These are phyloP conservation scores for Aspergillus kassunensis DNA, from an alignment of 495 filamentous ascomycete genomes.

Conservation along the genomic window DNA sequence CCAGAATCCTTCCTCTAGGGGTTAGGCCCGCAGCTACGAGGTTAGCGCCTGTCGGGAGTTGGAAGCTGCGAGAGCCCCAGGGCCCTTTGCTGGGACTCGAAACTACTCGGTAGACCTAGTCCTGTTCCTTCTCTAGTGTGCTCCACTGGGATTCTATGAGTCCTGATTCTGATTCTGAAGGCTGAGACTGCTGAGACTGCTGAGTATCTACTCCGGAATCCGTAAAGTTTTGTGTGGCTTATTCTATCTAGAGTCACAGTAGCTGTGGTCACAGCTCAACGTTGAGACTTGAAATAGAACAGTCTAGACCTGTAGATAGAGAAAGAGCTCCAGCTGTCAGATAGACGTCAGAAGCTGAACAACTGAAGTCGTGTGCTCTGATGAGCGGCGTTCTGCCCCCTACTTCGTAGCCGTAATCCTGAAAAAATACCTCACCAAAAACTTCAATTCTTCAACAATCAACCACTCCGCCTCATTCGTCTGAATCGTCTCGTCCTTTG, in stretches of 20 bases:
- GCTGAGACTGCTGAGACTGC: too few species aligned
- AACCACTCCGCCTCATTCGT: conserved; percentile 6
- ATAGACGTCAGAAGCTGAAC: not conserved
- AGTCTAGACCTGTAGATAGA: too few species aligned
- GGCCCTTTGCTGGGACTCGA: conserved; percentile 8
- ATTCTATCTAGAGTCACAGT: too few species aligned
- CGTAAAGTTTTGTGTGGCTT: too few species aligned
- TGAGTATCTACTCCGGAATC: too few species aligned
- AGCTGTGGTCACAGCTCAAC: too few species aligned
- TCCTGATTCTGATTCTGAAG: too few species aligned
- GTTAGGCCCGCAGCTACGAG: conserved; percentile 8
- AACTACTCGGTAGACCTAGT: conserved; percentile 12
- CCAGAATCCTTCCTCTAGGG: conserved; percentile 25
- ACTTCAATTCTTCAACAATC: conserved; percentile 1
- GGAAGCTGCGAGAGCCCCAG: conserved; percentile 7
- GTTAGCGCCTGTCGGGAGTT: conserved; percentile 1
- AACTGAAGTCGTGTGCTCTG: conserved; percentile 1
- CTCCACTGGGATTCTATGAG: too few species aligned
- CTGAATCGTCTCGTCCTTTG: not conserved
- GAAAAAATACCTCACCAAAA: conserved; percentile 22
- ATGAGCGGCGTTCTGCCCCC: not conserved
- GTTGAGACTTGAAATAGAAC: too few species aligned
- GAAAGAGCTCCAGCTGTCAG: not conserved
- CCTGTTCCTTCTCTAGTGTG: conserved; percentile 9
- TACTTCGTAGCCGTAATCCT: conserved; percentile 24